A percentile compares a stretch with the other conserved stretches of the same genome.
Conservation (phyloP, 805 yeast genomes). For the Isabelozyma heimii region DNA sequence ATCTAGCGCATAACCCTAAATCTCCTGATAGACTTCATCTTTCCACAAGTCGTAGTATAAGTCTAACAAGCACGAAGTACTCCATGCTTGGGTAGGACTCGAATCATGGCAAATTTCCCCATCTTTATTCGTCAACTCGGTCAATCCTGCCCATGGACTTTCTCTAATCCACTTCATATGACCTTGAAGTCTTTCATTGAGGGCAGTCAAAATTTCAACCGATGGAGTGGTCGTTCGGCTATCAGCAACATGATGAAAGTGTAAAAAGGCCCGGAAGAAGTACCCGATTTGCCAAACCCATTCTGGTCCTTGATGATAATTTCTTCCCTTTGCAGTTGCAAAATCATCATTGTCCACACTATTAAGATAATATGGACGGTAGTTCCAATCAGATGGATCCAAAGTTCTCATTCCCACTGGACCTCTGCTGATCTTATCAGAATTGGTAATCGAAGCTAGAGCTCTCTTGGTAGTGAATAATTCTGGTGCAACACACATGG, state of each 20-base stretch:
- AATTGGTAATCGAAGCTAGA: slow-evolving; percentile 58
- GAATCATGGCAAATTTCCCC: slow-evolving; percentile 83
- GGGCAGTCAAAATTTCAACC: slow-evolving; percentile 51
- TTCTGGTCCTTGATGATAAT: slow-evolving; percentile 98
- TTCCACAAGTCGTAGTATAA: slow-evolving; percentile 63
- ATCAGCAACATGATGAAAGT: slow-evolving; percentile 44
- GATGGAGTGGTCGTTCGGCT: slow-evolving; percentile 34
- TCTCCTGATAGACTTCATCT: slow-evolving; percentile 6
- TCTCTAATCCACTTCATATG: slow-evolving; percentile 68
- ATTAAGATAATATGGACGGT: slow-evolving; percentile 85
- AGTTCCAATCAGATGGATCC: slow-evolving; percentile 90
- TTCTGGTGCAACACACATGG: slow-evolving; percentile 94
- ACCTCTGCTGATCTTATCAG: slow-evolving; percentile 76
- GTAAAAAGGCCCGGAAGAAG: slow-evolving; percentile 73
- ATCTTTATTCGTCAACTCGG: slow-evolving; percentile 87
- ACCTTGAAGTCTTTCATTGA: slow-evolving; percentile 58
- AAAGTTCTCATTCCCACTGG: slow-evolving; percentile 90
- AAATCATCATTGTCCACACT: slow-evolving; percentile 80
- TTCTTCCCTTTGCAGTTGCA: slow-evolving; percentile 92
- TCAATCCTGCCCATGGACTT: slow-evolving; percentile 91
- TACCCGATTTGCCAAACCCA: slow-evolving; percentile 95
- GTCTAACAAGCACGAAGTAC: slow-evolving; percentile 81
- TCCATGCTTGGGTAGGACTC: slow-evolving; percentile 97
- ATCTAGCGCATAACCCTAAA: no score
- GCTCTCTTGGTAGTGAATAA: slow-evolving; percentile 67